These are phyloP conservation scores for Dactylellina leptospora DNA, from an alignment of 2,329 filamentous ascomycete genomes.

Conservation along the genomic window DNA sequence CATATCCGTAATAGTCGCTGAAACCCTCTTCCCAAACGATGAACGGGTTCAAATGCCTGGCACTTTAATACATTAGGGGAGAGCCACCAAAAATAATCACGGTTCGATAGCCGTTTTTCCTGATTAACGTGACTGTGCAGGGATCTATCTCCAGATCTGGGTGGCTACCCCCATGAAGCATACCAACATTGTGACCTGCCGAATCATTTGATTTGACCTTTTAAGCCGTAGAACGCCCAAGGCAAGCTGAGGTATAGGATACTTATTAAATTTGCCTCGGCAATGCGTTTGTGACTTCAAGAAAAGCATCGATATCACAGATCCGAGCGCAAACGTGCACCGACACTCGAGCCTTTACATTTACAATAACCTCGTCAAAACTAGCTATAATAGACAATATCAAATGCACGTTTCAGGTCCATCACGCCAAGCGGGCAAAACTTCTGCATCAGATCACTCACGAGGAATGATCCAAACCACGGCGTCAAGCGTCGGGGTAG, in stretches of 20 bases:
- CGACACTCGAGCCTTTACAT: too few relatives aligned
- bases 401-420: too few relatives aligned
- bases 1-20: conserved; percentile 6
- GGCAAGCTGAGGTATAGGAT: conserved; percentile 16
- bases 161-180: background rate
- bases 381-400: too few relatives aligned
- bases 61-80: background rate
- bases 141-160: conserved; percentile 20
- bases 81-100: conserved; percentile 7
- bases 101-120: conserved; percentile 49
- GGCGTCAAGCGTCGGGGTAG: conserved; percentile 37
- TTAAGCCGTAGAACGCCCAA: conserved; percentile 12
- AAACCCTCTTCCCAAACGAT: background rate
- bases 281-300: too few relatives aligned
- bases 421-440: too few relatives aligned
- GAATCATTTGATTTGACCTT: background rate
- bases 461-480: too few relatives aligned
- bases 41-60: background rate
- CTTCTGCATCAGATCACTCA: too few relatives aligned
- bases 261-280: too few relatives aligned
- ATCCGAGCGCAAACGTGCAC: too few relatives aligned
- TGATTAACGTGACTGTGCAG: conserved; percentile 29
- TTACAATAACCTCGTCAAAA: too few relatives aligned
- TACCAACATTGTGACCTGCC: background rate
- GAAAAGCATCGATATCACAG: too few relatives aligned